Conservation (phyloP, 2,329 filamentous ascomycete genomes). For the Penicillium glabrum region DNA sequence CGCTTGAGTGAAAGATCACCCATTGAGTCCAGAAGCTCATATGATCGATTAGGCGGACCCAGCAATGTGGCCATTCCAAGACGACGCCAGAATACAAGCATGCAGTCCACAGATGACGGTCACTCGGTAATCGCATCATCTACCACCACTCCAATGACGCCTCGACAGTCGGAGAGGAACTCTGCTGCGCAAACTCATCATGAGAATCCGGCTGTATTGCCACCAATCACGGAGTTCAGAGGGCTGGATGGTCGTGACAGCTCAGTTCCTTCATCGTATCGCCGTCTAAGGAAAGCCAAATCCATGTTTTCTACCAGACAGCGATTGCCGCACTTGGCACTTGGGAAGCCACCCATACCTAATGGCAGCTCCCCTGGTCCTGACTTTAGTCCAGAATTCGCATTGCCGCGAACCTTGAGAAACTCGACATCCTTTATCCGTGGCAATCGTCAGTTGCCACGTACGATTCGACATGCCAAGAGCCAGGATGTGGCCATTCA, state of each 20-base stretch:
- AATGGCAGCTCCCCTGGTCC: slow-evolving; percentile 10
- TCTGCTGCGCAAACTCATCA: slow-evolving; percentile 1
- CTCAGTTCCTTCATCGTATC: slow-evolving; percentile 48
- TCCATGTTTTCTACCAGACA: slow-evolving; percentile 49
- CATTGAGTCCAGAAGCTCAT: slow-evolving; percentile 26
- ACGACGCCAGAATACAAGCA: slow-evolving; percentile 20
- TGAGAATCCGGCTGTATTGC: slow-evolving; percentile 20
- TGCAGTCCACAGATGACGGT: slow-evolving; percentile 13
- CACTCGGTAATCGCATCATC: slow-evolving; percentile 1
- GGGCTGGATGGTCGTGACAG: slow-evolving; percentile 37
- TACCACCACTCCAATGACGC: neutral
- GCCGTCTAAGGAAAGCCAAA: slow-evolving; percentile 46
- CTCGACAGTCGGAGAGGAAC: slow-evolving; percentile 3
- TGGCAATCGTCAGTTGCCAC: slow-evolving; percentile 20
- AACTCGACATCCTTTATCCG: slow-evolving; percentile 46
- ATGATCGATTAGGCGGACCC: slow-evolving; percentile 30
- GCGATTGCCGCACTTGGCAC: slow-evolving; percentile 23
- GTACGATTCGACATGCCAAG: slow-evolving; percentile 23
- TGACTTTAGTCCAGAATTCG: slow-evolving; percentile 18
- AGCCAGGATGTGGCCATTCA: slow-evolving; percentile 42
- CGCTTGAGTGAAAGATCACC: slow-evolving; percentile 33
- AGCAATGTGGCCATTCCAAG: slow-evolving; percentile 26
- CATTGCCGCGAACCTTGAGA: slow-evolving; percentile 30
- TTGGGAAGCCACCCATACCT: slow-evolving; percentile 13
- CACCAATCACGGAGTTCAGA: slow-evolving; percentile 31